Evolutionary conservation across 352 stramenopile genomes (phyloP).

Genomic region (Phytopythium litorale): DNA sequence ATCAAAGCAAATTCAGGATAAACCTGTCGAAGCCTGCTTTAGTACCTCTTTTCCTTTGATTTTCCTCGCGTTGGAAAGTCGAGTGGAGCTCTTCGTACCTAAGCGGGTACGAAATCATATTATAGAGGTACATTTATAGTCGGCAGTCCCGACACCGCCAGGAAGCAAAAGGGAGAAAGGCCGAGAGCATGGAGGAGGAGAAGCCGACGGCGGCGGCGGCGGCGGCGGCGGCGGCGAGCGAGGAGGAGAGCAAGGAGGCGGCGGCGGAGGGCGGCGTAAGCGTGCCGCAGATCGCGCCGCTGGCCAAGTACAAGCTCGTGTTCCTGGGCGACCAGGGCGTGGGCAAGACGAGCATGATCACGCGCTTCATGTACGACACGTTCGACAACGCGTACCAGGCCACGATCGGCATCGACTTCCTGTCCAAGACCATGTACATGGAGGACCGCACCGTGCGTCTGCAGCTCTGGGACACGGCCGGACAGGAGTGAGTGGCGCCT

Average conservation of each 20-base stretch:
- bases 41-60: too few relatives aligned
- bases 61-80: too few relatives aligned
- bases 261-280: slow-evolving; percentile 32
- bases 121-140: too few relatives aligned
- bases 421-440: slow-evolving; percentile 99
- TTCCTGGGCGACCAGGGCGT: slow-evolving; percentile 97
- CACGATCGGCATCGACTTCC: slow-evolving; percentile 99
- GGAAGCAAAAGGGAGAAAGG: too few relatives aligned
- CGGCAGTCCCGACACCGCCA: too few relatives aligned
- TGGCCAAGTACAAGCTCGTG: slow-evolving; percentile 94
- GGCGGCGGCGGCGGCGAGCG: slow-evolving; percentile 8
- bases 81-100: too few relatives aligned
- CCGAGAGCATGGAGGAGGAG: slow-evolving; percentile 16
- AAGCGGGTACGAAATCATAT: too few relatives aligned
- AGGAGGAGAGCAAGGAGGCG: slow-evolving; percentile 20
- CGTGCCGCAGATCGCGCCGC: slow-evolving; percentile 83
- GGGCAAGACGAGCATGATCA: slow-evolving; percentile 99
- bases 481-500: slow-evolving; percentile 87
- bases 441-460: slow-evolving; percentile 97
- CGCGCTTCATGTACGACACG: slow-evolving; percentile 98
- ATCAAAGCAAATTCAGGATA: too few relatives aligned
- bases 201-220: slow-evolving; percentile 8
- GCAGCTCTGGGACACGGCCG: slow-evolving; percentile 99
- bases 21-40: too few relatives aligned
- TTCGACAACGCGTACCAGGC: slow-evolving; percentile 98